Evolutionary conservation across 805 yeast species (phyloP).

Genomic region (Blastobotrys chiropterorum): DNA sequence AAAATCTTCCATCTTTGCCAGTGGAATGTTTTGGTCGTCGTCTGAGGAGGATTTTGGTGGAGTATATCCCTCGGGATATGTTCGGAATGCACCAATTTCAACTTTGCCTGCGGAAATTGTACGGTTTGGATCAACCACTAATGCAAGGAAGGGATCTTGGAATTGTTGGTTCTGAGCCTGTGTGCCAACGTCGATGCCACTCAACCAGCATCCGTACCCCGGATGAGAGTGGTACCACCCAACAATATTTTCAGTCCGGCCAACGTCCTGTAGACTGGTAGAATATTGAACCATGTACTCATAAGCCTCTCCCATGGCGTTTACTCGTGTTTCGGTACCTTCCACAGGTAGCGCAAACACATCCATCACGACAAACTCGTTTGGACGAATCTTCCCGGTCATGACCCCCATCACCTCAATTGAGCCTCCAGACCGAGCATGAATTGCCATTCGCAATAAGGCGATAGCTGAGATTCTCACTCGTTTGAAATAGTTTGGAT

Average conservation of each 20-base stretch:
- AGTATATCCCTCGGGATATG: slow-evolving; percentile 41
- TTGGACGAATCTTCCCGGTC: slow-evolving; percentile 61
- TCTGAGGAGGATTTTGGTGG: slow-evolving; percentile 19
- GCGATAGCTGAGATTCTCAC: slow-evolving; percentile 68
- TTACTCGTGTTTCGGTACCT: slow-evolving; percentile 94
- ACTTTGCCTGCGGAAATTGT: slow-evolving; percentile 57
- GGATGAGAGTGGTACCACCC: slow-evolving; percentile 99
- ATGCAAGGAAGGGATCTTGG: slow-evolving; percentile 87
- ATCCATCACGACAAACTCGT: slow-evolving; percentile 55
- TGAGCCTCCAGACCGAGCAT: slow-evolving; percentile 77
- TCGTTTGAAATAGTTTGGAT: slow-evolving; percentile 55
- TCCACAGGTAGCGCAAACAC: slow-evolving; percentile 85
- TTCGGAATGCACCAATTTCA: slow-evolving; percentile 85
- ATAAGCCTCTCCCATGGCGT: slow-evolving; percentile 89
- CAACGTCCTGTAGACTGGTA: slow-evolving; percentile 46
- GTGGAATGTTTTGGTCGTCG: slow-evolving; percentile 34
- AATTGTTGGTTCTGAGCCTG: slow-evolving; percentile 78
- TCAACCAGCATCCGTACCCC: slow-evolving; percentile 94
- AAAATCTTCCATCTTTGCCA: slow-evolving; percentile 51
- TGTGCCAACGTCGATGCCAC: slow-evolving; percentile 89
- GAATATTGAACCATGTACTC: slow-evolving; percentile 89
- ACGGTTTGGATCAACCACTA: slow-evolving; percentile 79
- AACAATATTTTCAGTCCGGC: slow-evolving; percentile 63
- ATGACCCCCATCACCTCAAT: slow-evolving; percentile 95
- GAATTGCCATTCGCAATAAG: slow-evolving; percentile 65